Evolutionary conservation across 331 rosid species (phyloP).

Genomic region (Cydonia oblonga): DNA sequence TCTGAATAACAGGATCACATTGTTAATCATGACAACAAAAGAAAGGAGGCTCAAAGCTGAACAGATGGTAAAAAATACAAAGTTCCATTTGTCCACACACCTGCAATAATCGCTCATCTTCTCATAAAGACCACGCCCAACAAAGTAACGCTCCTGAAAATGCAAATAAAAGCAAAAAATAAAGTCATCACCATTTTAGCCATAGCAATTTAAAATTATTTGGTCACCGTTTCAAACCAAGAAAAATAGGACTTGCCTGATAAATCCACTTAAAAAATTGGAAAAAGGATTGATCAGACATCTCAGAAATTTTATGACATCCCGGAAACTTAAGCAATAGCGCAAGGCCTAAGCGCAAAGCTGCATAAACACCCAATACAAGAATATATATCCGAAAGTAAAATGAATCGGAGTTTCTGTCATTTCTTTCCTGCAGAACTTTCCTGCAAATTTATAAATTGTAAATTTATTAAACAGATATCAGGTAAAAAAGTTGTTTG

Average conservation of each 20-base stretch:
- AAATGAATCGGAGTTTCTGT: slow-evolving; percentile 50
- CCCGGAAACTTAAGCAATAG: slow-evolving; percentile 70
- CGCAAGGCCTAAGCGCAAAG: slow-evolving; percentile 48
- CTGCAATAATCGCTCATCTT: slow-evolving; percentile 75
- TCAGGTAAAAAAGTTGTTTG: background rate
- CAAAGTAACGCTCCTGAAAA: slow-evolving; percentile 81
- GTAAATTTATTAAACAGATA: background rate
- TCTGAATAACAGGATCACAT: background rate
- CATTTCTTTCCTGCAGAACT: slow-evolving; percentile 77
- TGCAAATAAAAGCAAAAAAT: slow-evolving; percentile 10
- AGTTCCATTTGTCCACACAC: slow-evolving; percentile 26
- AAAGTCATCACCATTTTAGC: slow-evolving; percentile 1
- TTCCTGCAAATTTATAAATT: slow-evolving; percentile 51
- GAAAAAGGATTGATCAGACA: slow-evolving; percentile 87
- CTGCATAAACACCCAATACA: slow-evolving; percentile 76
- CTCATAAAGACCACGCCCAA: slow-evolving; percentile 95
- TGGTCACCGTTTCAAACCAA: background rate
- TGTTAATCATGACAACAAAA: background rate
- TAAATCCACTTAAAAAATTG: slow-evolving; percentile 98
- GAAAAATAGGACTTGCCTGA: slow-evolving; percentile 40
- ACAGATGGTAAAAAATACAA: background rate
- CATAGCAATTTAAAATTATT: slow-evolving; percentile 7
- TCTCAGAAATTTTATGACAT: slow-evolving; percentile 73
- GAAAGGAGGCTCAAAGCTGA: background rate
- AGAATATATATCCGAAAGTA: slow-evolving; percentile 87